Percentiles rank a stretch among this genome's conserved stretches.
These are phyloP conservation scores for Alternaria longipes DNA, from an alignment of 2,329 filamentous ascomycete species.

Conservation along the genomic window DNA sequence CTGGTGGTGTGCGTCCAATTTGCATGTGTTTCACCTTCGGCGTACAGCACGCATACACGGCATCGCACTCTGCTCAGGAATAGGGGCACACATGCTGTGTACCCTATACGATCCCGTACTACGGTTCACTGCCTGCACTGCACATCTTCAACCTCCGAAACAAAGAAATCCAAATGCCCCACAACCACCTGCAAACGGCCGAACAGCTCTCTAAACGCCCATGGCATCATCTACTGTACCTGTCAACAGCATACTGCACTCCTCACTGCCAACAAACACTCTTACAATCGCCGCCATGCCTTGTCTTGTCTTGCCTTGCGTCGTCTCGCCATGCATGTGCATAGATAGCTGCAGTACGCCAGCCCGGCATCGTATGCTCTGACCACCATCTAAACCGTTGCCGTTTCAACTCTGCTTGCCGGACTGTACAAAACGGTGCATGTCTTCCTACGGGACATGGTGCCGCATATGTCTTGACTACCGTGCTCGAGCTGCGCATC, in stretches of 20 bases:
- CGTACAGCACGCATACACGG: constrained; percentile 11
- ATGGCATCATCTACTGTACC: background rate
- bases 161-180: constrained; percentile 13
- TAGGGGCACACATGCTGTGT: constrained; percentile 17
- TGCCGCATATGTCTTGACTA: background rate
- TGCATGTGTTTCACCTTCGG: constrained; percentile 25
- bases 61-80: constrained; percentile 15
- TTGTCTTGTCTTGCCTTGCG: background rate
- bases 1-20: constrained; percentile 26
- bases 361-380: constrained; percentile 1
- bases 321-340: constrained; percentile 14
- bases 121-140: constrained; percentile 8
- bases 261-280: constrained; percentile 11
- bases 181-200: constrained; percentile 9
- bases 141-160: constrained; percentile 14
- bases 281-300: constrained; percentile 2
- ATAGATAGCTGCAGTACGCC: constrained; percentile 13
- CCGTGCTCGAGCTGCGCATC: constrained; percentile 5
- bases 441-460: constrained; percentile 2
- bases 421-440: background rate
- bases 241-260: constrained; percentile 21
- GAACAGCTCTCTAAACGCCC: background rate
- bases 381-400: constrained; percentile 11
- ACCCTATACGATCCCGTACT: background rate
- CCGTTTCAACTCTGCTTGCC: constrained; percentile 9